These are phyloP conservation scores for Fusarium incarnatum DNA, from an alignment of 2,329 filamentous ascomycete genomes.

Conservation along the genomic window DNA sequence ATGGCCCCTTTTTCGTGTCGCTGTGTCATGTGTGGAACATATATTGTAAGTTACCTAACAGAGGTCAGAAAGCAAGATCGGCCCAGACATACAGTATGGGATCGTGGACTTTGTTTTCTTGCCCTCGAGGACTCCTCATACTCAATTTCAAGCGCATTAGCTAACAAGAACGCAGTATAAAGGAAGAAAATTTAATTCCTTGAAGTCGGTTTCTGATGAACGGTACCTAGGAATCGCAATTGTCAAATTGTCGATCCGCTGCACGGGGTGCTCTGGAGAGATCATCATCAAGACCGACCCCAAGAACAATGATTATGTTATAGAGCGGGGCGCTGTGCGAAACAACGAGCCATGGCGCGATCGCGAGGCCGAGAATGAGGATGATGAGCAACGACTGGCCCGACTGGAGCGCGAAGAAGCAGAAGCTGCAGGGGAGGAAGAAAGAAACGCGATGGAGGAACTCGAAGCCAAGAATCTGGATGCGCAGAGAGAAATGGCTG, in stretches of 20 bases:
- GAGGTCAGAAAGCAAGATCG: no score
- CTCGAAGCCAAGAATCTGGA: constrained; percentile 94
- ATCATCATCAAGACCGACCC: constrained; percentile 70
- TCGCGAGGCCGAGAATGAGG: constrained; percentile 74
- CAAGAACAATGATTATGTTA: constrained; percentile 91
- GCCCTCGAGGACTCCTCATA: no score
- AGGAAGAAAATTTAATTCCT: constrained; percentile 93
- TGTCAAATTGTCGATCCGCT: constrained; percentile 50
- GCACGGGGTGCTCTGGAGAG: constrained; percentile 75
- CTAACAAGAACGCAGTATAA: neutral
- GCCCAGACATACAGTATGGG: no score
- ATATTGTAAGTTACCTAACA: constrained; percentile 63
- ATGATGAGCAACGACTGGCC: constrained; percentile 87
- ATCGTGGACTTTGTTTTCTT: no score
- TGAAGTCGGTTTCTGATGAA: constrained; percentile 77
- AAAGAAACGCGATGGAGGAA: constrained; percentile 93
- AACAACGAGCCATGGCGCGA: constrained; percentile 94
- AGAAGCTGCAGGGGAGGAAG: constrained; percentile 71
- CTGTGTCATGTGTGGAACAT: constrained; percentile 50
- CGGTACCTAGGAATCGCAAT: constrained; percentile 77
- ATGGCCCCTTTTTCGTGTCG: neutral
- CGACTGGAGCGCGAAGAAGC: constrained; percentile 81
- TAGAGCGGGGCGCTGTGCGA: constrained; percentile 82
- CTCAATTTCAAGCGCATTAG: neutral
- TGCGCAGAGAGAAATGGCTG: constrained; percentile 94